Evolutionary conservation across 1,284 basidiomycete genomes (phyloP).

Genomic region (Melanopsichium pennsylvanicum): DNA sequence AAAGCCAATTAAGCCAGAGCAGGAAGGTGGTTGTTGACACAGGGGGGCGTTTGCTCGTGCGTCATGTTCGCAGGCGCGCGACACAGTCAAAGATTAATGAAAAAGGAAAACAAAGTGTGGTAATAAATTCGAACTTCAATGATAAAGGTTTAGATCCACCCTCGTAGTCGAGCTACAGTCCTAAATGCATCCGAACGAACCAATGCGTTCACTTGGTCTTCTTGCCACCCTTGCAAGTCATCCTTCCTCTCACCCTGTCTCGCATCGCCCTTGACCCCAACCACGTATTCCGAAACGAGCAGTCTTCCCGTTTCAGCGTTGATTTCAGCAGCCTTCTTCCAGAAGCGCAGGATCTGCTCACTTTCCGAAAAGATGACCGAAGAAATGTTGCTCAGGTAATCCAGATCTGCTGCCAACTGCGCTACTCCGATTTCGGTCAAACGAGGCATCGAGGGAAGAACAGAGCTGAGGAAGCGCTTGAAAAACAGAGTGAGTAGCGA

Average conservation of each 20-base stretch:
- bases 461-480: constrained; percentile 67
- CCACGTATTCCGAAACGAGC: constrained; percentile 12
- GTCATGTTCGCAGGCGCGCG: too few species aligned
- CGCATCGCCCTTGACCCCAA: background rate
- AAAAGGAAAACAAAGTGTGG: too few species aligned
- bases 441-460: constrained; percentile 69
- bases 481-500: constrained; percentile 75
- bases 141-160: constrained; percentile 29
- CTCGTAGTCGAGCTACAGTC: constrained; percentile 20
- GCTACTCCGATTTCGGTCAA: constrained; percentile 76
- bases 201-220: constrained; percentile 4
- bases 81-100: too few species aligned
- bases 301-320: constrained; percentile 5
- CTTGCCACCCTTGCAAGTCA: constrained; percentile 8
- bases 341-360: constrained; percentile 15
- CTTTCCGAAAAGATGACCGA: constrained; percentile 73
- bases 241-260: background rate
- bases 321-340: constrained; percentile 27
- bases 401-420: constrained; percentile 86
- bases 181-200: constrained; percentile 25
- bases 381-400: constrained; percentile 87
- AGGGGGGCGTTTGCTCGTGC: too few species aligned
- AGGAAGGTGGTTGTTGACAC: too few species aligned
- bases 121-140: too few species aligned
- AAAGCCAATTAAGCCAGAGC: too few species aligned